These are phyloP conservation scores for Athelia sp. DNA, from an alignment of 1,284 basidiomycete species.

Conservation along the genomic window DNA sequence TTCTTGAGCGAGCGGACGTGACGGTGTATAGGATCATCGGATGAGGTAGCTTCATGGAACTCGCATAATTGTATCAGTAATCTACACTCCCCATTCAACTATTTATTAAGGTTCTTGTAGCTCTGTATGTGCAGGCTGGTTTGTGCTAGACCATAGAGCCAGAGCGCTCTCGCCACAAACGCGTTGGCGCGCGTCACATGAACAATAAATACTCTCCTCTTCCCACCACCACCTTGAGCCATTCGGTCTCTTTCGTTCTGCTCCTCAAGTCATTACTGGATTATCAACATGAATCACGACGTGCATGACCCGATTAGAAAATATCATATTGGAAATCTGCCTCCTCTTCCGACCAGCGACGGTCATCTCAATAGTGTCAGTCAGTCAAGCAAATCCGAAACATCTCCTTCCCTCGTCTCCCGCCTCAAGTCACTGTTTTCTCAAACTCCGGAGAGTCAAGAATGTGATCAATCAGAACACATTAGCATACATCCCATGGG, in stretches of 20 bases:
- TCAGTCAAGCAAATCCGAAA: background rate
- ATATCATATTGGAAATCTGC: background rate
- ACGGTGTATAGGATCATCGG: background rate
- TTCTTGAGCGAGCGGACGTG: background rate
- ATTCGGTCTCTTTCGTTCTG: no score
- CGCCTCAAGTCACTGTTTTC: background rate
- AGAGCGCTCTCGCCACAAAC: no score
- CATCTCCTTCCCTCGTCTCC: background rate
- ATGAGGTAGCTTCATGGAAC: no score
- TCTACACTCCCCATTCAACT: background rate
- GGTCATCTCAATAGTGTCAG: background rate
- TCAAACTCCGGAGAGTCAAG: background rate
- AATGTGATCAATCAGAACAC: background rate
- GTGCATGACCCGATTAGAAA: background rate
- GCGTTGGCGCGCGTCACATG: no score
- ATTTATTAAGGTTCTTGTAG: constrained; percentile 1
- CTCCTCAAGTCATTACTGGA: background rate
- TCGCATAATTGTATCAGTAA: background rate
- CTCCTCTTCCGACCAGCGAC: background rate
- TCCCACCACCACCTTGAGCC: no score
- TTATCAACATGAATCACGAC: background rate
- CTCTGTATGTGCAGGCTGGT: no score
- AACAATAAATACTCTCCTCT: no score
- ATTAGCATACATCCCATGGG: background rate
- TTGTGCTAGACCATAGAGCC: no score